phyloP scores from a whole-genome alignment of 2,329 filamentous ascomycete genomes.

The Ophiosphaerella korrae region DNA sequence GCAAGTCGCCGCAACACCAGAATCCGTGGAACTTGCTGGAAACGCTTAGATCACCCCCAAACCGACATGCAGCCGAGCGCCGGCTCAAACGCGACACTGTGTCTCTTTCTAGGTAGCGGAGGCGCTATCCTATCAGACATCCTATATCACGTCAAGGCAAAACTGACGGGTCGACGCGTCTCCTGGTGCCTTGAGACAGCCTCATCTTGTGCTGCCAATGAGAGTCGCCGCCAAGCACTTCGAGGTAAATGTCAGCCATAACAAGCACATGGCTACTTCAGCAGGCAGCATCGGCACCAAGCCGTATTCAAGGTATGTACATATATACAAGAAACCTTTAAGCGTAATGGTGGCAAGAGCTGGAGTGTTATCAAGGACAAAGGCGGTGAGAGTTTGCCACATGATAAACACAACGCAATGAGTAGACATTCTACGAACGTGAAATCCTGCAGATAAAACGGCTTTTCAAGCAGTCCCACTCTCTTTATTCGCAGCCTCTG shows the following conservation, averaged over 20 bases:
- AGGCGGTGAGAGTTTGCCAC: too few species aligned
- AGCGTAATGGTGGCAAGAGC: too few species aligned
- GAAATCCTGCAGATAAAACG: too few species aligned
- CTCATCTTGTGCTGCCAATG: slow-evolving; percentile 23
- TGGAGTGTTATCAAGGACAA: too few species aligned
- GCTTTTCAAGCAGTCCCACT: not conserved
- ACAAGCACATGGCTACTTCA: not conserved
- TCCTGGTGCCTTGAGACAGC: slow-evolving; percentile 29
- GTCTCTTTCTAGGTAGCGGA: slow-evolving; percentile 16
- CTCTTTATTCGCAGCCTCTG: slow-evolving; percentile 8
- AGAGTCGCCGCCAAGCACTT: slow-evolving; percentile 10
- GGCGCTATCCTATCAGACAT: slow-evolving; percentile 11
- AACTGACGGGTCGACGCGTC: slow-evolving; percentile 26
- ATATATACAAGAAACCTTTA: too few species aligned
- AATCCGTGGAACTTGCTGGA: slow-evolving; percentile 33
- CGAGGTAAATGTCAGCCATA: not conserved
- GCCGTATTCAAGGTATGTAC: too few species aligned
- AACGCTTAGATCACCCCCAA: slow-evolving; percentile 14
- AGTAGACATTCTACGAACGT: too few species aligned
- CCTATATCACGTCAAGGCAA: slow-evolving; percentile 17
- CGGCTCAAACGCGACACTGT: slow-evolving; percentile 22
- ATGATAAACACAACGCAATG: too few species aligned
- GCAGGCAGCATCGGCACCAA: too few species aligned
- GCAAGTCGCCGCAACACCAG: slow-evolving; percentile 29
- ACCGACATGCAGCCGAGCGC: slow-evolving; percentile 11